These are phyloP conservation scores for Suhomyces xylopsoci DNA, from an alignment of 805 yeast genomes.

Conservation along the genomic window DNA sequence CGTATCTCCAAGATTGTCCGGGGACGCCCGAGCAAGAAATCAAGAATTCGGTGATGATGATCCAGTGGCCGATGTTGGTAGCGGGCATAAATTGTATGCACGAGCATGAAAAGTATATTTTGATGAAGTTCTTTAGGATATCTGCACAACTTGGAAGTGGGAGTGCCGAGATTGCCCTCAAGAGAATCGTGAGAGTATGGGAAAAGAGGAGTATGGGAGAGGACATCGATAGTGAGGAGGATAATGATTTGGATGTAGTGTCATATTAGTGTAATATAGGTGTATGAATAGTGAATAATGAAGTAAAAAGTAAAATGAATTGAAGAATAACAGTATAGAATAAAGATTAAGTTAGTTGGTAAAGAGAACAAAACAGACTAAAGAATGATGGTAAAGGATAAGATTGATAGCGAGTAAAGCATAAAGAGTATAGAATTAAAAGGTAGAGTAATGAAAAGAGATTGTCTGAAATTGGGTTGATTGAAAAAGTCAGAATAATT, in stretches of 20 bases:
- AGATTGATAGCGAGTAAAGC: too few species aligned
- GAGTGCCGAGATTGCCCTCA: slow-evolving; percentile 15
- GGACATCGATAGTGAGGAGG: slow-evolving; percentile 7
- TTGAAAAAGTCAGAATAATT: too few species aligned
- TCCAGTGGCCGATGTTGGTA: slow-evolving; percentile 23
- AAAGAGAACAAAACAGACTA: too few species aligned
- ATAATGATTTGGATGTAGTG: slow-evolving; percentile 14
- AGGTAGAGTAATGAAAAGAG: too few species aligned
- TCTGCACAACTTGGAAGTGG: slow-evolving; percentile 17
- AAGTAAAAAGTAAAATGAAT: too few species aligned
- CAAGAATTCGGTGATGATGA: slow-evolving; percentile 17
- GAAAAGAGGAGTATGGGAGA: slow-evolving; percentile 9
- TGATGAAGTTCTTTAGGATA: slow-evolving; percentile 11
- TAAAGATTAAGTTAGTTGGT: too few species aligned
- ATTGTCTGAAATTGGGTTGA: too few species aligned
- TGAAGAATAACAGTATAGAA: too few species aligned
- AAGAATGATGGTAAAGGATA: too few species aligned
- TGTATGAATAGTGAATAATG: neutral
- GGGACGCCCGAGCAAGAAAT: slow-evolving; percentile 2
- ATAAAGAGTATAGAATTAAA: neutral
- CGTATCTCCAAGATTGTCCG: slow-evolving; percentile 7
- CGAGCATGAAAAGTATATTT: slow-evolving; percentile 10
- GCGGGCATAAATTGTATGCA: slow-evolving; percentile 17
- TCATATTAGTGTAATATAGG: slow-evolving; percentile 8
- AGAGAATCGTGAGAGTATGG: slow-evolving; percentile 14